Percentiles rank a stretch among this genome's conserved stretches.
Conservation (phyloP, 2,329 filamentous ascomycete species). For the Colletotrichum tabaci region DNA sequence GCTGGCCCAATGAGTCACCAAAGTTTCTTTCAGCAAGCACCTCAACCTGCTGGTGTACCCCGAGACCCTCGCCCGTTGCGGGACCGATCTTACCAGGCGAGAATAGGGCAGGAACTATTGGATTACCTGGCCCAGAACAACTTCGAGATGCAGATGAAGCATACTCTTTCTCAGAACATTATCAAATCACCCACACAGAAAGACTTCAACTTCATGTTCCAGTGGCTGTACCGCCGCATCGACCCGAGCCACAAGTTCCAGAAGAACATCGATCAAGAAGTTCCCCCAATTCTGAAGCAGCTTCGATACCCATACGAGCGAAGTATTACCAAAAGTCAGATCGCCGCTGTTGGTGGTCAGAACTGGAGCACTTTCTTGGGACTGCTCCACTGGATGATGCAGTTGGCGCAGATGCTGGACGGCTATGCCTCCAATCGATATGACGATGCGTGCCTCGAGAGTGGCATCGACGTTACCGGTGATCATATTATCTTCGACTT, state of each 20-base stretch:
- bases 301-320: constrained; percentile 95
- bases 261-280: constrained; percentile 95
- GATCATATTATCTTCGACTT: constrained; percentile 97
- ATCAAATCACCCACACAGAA: constrained; percentile 97
- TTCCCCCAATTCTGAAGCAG: constrained; percentile 92
- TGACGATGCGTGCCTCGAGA: constrained; percentile 90
- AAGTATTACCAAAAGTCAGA: constrained; percentile 96
- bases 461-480: constrained; percentile 87
- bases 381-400: constrained; percentile 99
- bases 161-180: constrained; percentile 90
- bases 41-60: constrained; percentile 84
- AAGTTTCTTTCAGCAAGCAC: constrained; percentile 94
- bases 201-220: constrained; percentile 98
- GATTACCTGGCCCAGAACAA: constrained; percentile 95
- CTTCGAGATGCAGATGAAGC: constrained; percentile 98
- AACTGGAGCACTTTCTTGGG: constrained; percentile 98
- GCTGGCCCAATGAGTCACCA: constrained; percentile 81
- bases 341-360: constrained; percentile 93
- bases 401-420: constrained; percentile 94
- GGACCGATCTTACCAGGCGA: constrained; percentile 83
- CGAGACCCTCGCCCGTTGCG: constrained; percentile 89
- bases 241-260: constrained; percentile 94
- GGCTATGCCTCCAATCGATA: constrained; percentile 84
- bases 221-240: constrained; percentile 97
- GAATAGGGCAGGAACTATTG: constrained; percentile 89